Conservation (phyloP, 83 land plant species). For the Diphasiastrum complanatum region DNA sequence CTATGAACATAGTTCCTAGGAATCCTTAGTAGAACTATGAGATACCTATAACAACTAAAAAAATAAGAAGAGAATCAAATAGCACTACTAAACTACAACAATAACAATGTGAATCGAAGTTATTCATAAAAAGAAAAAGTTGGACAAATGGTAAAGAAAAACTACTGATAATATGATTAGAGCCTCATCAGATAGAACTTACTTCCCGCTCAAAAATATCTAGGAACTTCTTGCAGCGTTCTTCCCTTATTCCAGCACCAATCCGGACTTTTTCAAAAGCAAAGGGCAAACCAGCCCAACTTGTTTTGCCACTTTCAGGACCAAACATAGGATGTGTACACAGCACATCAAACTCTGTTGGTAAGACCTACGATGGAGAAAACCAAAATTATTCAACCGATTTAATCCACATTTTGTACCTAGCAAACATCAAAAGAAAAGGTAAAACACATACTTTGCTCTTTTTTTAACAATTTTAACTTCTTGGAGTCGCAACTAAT, state of each 20-base stretch:
- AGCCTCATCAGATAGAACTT: neutral
- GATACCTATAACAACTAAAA: neutral
- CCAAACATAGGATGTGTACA: slow-evolving; percentile 95
- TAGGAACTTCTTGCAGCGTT: slow-evolving; percentile 44
- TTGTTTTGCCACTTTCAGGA: slow-evolving; percentile 62
- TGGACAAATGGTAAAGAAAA: neutral
- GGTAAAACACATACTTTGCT: no score
- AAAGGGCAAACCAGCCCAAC: slow-evolving; percentile 60
- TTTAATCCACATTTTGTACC: neutral
- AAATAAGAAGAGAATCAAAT: neutral
- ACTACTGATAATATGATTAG: slow-evolving; percentile 5
- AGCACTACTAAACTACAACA: neutral
- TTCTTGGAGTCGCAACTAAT: no score
- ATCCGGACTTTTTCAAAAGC: slow-evolving; percentile 68
- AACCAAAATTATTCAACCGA: neutral
- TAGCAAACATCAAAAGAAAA: no score
- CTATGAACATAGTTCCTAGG: slow-evolving; percentile 11
- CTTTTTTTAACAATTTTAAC: no score
- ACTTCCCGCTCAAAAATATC: slow-evolving; percentile 54
- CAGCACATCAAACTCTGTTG: slow-evolving; percentile 54
- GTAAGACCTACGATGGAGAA: neutral
- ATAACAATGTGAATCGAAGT: neutral
- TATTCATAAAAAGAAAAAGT: neutral
- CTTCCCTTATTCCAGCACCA: slow-evolving; percentile 35
- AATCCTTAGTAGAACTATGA: neutral